Evolutionary conservation across 2,329 filamentous ascomycete genomes (phyloP).

Genomic region (Thelonectria blattea): DNA sequence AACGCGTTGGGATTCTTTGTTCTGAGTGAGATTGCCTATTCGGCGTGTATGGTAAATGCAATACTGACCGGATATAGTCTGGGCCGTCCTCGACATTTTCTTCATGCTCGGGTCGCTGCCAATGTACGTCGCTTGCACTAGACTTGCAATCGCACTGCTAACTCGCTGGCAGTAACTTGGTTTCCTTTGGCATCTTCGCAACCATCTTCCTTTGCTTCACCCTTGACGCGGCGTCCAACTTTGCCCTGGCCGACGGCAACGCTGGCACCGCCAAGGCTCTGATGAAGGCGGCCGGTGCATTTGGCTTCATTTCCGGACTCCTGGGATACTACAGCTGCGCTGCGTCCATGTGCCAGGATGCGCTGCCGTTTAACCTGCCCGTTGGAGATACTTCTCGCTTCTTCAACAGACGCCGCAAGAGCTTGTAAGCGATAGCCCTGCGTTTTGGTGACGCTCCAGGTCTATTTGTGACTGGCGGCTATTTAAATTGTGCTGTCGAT

Average conservation of each 20-base stretch:
- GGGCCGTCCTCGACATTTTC: slow-evolving; percentile 18
- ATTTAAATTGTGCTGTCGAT: no score
- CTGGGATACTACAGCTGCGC: slow-evolving; percentile 14
- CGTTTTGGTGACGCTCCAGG: no score
- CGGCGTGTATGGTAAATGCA: background rate
- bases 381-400: slow-evolving; percentile 13
- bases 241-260: slow-evolving; percentile 17
- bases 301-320: slow-evolving; percentile 17
- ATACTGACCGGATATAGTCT: slow-evolving; percentile 1
- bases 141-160: no score
- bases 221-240: slow-evolving; percentile 16
- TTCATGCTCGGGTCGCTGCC: slow-evolving; percentile 19
- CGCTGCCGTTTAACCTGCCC: slow-evolving; percentile 8
- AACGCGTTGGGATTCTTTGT: slow-evolving; percentile 22
- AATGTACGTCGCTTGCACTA: background rate
- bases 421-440: background rate
- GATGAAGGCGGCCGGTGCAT: slow-evolving; percentile 11
- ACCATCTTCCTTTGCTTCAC: slow-evolving; percentile 13
- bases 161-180: background rate
- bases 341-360: slow-evolving; percentile 10
- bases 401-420: background rate
- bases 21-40: slow-evolving; percentile 2
- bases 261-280: background rate
- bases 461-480: no score
- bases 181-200: slow-evolving; percentile 11